These are phyloP conservation scores for Yarrowia sp. DNA, from an alignment of 805 yeast species.

Conservation along the genomic window DNA sequence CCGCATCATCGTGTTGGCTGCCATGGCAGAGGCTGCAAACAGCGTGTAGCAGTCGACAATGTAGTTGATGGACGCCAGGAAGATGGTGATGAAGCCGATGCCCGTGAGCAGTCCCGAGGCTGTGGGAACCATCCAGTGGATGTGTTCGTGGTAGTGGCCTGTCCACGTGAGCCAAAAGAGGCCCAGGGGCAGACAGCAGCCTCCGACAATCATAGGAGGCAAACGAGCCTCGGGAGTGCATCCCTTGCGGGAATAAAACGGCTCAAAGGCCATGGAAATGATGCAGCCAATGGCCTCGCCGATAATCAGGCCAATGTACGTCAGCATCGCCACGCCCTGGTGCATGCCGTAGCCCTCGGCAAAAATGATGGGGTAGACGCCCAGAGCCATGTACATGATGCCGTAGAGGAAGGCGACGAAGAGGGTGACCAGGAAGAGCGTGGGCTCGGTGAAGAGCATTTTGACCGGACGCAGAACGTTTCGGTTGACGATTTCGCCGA, in stretches of 20 bases:
- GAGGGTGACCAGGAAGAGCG: conserved; percentile 67
- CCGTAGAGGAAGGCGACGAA: conserved; percentile 85
- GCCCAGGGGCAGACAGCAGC: conserved; percentile 75
- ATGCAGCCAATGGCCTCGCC: conserved; percentile 67
- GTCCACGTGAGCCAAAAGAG: conserved; percentile 89
- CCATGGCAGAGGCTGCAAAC: conserved; percentile 80
- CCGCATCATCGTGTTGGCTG: conserved; percentile 75
- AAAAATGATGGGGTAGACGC: conserved; percentile 79
- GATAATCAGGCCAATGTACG: conserved; percentile 76
- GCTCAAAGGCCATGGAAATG: conserved; percentile 62
- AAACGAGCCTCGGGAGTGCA: conserved; percentile 80
- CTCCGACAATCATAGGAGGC: conserved; percentile 76
- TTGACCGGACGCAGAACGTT: conserved; percentile 70
- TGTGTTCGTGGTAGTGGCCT: conserved; percentile 70
- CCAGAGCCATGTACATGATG: conserved; percentile 72
- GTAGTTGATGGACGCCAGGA: conserved; percentile 73
- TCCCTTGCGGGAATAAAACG: conserved; percentile 57
- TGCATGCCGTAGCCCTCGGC: conserved; percentile 63
- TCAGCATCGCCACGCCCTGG: conserved; percentile 72
- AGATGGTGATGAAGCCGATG: conserved; percentile 70
- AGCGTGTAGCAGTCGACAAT: conserved; percentile 72
- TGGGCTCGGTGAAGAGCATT: conserved; percentile 75
- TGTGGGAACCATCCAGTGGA: conserved; percentile 86
- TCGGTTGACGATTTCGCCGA: conserved; percentile 66
- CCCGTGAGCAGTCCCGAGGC: conserved; percentile 70